These are phyloP conservation scores for Grigorovia jiainica DNA, from an alignment of 805 yeast genomes.

Conservation along the genomic window DNA sequence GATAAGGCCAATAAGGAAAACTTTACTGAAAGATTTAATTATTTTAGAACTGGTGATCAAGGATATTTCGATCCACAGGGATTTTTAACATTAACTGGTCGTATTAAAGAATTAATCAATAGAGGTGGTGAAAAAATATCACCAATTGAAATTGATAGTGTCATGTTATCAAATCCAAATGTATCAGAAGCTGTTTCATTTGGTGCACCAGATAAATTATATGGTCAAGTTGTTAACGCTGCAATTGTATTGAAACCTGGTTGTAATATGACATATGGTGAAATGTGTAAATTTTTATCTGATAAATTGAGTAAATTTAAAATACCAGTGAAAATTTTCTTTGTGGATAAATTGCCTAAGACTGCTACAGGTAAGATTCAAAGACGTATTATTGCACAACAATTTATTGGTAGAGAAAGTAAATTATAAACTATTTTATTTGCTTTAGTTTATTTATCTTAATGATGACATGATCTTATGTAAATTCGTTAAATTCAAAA, in stretches of 20 bases:
- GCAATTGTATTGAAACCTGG: constrained; percentile 50
- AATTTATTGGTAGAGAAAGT: constrained; percentile 33
- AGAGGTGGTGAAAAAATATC: constrained; percentile 74
- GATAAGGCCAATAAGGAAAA: constrained; percentile 60
- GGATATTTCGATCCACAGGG: constrained; percentile 54
- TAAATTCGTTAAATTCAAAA: no score
- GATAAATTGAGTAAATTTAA: constrained; percentile 47
- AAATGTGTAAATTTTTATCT: constrained; percentile 37
- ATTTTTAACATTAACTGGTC: constrained; percentile 52
- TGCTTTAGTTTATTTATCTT: no score
- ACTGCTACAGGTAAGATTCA: constrained; percentile 75
- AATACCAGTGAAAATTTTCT: constrained; percentile 47
- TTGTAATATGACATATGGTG: constrained; percentile 31
- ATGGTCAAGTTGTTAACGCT: constrained; percentile 65
- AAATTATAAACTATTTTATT: constrained; percentile 4
- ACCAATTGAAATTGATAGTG: constrained; percentile 60
- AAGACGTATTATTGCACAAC: constrained; percentile 50
- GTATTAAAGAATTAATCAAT: constrained; percentile 65
- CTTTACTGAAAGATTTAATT: constrained; percentile 46
- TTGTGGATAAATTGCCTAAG: constrained; percentile 57
- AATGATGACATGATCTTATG: no score
- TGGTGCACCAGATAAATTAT: constrained; percentile 56
- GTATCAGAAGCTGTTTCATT: constrained; percentile 63
- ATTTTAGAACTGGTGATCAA: constrained; percentile 74
- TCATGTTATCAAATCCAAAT: constrained; percentile 49